Conservation (phyloP, 768 basidiomycete species). For the Panus rudis region DNA sequence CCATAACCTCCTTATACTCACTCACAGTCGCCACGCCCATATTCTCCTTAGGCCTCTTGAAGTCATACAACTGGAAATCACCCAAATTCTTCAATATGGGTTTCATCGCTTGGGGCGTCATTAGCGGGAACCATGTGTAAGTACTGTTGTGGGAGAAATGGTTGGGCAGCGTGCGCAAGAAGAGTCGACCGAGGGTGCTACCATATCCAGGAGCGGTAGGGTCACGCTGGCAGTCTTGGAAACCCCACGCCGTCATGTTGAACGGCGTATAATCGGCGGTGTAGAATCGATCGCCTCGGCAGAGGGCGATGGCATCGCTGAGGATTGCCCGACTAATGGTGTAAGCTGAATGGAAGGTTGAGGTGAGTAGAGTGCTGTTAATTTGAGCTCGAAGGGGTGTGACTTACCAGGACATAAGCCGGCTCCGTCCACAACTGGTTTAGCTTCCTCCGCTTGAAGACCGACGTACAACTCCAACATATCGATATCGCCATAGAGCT, state of each 20-base stretch:
- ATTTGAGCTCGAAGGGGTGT: background rate
- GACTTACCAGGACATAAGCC: slow-evolving; percentile 73
- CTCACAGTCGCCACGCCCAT: slow-evolving; percentile 26
- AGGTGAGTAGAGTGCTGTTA: background rate
- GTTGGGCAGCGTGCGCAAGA: slow-evolving; percentile 68
- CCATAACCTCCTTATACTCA: slow-evolving; percentile 44
- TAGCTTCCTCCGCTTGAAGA: slow-evolving; percentile 71
- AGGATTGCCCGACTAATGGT: slow-evolving; percentile 83
- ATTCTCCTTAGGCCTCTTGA: slow-evolving; percentile 38
- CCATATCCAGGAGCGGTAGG: slow-evolving; percentile 67
- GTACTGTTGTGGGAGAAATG: slow-evolving; percentile 62
- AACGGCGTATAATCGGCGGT: slow-evolving; percentile 76
- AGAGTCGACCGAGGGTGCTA: slow-evolving; percentile 64
- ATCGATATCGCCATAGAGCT: slow-evolving; percentile 70
- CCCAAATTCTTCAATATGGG: slow-evolving; percentile 49
- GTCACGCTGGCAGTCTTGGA: slow-evolving; percentile 75
- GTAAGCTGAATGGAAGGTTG: slow-evolving; percentile 40
- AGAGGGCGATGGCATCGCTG: slow-evolving; percentile 79
- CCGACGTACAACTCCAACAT: slow-evolving; percentile 78
- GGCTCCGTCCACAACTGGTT: slow-evolving; percentile 69
- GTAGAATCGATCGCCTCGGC: slow-evolving; percentile 78
- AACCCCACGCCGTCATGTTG: slow-evolving; percentile 82
- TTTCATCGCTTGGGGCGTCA: slow-evolving; percentile 70
- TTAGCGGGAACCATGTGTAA: slow-evolving; percentile 86
- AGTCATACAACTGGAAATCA: slow-evolving; percentile 46